Evolutionary conservation across 2,329 filamentous ascomycete genomes (phyloP).

Genomic region (Colletotrichum cereale): DNA sequence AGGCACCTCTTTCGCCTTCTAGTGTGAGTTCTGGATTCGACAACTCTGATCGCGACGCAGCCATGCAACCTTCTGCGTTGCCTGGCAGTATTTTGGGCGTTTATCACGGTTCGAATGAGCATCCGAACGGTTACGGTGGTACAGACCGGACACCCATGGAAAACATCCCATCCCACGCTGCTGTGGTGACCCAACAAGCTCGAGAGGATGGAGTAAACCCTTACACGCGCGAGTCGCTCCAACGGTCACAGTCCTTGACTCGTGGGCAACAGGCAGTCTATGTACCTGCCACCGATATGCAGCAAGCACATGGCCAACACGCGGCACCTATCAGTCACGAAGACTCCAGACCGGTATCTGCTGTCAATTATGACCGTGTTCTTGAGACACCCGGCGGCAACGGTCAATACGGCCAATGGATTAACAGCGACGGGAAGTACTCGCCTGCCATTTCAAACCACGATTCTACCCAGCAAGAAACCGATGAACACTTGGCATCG

Average conservation of each 20-base stretch:
- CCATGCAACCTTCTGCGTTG: conserved; percentile 68
- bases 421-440: conserved; percentile 20
- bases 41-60: conserved; percentile 66
- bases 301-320: conserved; percentile 26
- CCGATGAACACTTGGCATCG: background rate
- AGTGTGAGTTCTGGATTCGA: conserved; percentile 78
- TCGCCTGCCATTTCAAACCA: background rate
- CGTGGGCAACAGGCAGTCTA: conserved; percentile 11
- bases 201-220: conserved; percentile 69
- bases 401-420: conserved; percentile 37
- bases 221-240: conserved; percentile 63
- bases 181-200: conserved; percentile 63
- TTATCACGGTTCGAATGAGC: background rate
- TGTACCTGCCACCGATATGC: conserved; percentile 13
- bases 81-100: conserved; percentile 47
- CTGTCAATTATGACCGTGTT: background rate
- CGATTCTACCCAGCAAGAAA: background rate
- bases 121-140: conserved; percentile 57
- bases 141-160: conserved; percentile 60
- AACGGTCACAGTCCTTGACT: conserved; percentile 27
- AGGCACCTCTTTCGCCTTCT: conserved; percentile 82
- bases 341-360: background rate
- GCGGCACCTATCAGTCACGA: background rate
- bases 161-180: conserved; percentile 63
- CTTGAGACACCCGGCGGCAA: conserved; percentile 38